A percentile compares a stretch with the other conserved stretches of the same genome.
These are phyloP conservation scores for Eucalyptus curtisii DNA, from an alignment of 345 rosid genomes.

Conservation along the genomic window DNA sequence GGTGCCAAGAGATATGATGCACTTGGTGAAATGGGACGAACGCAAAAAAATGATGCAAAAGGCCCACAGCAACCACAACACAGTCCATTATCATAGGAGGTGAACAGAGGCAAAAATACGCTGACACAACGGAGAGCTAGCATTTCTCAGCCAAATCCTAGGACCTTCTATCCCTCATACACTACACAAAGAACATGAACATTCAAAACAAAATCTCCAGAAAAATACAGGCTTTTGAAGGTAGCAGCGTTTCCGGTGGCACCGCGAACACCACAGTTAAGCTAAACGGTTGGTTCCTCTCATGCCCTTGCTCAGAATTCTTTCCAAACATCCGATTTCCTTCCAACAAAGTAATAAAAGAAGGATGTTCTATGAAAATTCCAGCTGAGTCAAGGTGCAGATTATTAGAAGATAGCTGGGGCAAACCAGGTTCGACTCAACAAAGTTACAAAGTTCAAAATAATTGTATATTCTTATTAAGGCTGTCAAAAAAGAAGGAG, in stretches of 20 bases:
- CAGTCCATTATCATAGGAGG: not conserved
- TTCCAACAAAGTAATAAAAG: not conserved
- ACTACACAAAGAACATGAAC: not conserved
- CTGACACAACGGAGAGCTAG: not conserved
- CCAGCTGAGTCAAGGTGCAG: not conserved
- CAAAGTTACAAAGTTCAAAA: not conserved
- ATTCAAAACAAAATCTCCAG: not conserved
- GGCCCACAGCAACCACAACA: not conserved
- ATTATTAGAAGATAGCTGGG: not conserved
- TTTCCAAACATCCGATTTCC: not conserved
- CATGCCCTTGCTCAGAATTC: not conserved
- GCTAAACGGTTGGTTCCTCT: not conserved
- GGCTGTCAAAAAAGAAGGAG: not conserved
- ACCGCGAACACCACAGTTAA: not conserved
- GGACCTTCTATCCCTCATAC: not conserved
- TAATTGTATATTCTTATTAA: not conserved
- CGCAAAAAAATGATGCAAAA: not conserved
- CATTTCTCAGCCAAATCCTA: not conserved
- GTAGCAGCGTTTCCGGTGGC: not conserved
- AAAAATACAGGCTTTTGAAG: not conserved
- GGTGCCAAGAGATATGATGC: not conserved
- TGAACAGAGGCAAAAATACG: not conserved
- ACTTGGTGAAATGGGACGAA: not conserved
- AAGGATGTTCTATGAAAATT: not conserved
- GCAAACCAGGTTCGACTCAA: not conserved